Base-by-base conservation (phyloP, 768 basidiomycete genomes). In the Tricholomella constricta region DNA sequence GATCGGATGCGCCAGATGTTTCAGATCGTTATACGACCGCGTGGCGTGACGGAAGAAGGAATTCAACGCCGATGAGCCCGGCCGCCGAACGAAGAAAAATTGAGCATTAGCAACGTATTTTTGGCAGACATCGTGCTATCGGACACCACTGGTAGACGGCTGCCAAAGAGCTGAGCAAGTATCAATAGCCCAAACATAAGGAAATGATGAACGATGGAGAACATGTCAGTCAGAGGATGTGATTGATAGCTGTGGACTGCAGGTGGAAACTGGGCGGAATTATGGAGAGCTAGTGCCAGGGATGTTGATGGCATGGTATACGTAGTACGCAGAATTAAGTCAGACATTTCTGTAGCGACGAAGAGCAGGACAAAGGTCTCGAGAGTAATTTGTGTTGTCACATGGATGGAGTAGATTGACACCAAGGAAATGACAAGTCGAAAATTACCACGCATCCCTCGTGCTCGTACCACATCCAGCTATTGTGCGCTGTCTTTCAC, bases 361-460 rank as follows among this genome's bases (percentile, higher is more conserved):
- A 23, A 34, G n/a, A n/a, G n/a, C n/a, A n/a, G n/a, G n/a, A n/a
- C n/a, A n/a, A n/a, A n/a, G 11, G 29, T 31, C 29, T 31, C 6
- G 6, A 29, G 26, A 22, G 11, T 23, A n/a, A 17, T 29, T 45
- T 19, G 43, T 19, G 2, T 27, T 15, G 48, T 41, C 48, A 31
- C 26, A 41, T 20, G 38, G n/a, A n/a, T 5, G 10, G 23, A 14
- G 48, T 35, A 32, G 29, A 15, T 42, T 19, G 32, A 51, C 17
- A 35, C 32, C 5, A n/a, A 34, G 10, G 20, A 47, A 43, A 34
- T 50, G 51, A 52, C 45, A 42, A 36, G 47, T 34, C 26, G 29
- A 60, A 54, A 43, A 44, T 57, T 57, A 54, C 59, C 59, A 60
- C 59, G 57, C n/a, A 48, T 36, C 37, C 41, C 29, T 49, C 41